Percentiles rank a stretch among this genome's conserved stretches.
phyloP scores from a whole-genome alignment of 768 basidiomycete species.

The Coprinellus micaceus region DNA sequence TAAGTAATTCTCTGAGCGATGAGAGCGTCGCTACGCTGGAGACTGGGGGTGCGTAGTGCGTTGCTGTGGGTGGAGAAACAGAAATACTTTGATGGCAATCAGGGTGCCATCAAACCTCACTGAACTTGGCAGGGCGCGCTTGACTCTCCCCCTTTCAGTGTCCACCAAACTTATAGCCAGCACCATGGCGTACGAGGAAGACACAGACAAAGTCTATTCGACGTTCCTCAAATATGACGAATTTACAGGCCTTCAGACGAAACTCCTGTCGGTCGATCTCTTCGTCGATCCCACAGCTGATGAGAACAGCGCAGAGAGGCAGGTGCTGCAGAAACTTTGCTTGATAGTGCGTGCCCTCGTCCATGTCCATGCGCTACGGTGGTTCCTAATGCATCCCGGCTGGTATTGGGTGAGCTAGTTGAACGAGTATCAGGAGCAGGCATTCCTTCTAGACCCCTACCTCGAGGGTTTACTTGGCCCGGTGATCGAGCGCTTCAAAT shows the following conservation, averaged over 20 bases:
- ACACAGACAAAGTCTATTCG: constrained; percentile 35
- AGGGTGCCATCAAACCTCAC: too few relatives aligned
- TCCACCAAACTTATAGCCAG: background rate
- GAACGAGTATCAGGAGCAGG: constrained; percentile 87
- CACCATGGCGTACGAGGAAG: constrained; percentile 29
- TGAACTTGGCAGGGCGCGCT: background rate
- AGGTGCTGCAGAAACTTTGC: constrained; percentile 39
- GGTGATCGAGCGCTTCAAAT: constrained; percentile 60
- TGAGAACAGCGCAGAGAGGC: constrained; percentile 40
- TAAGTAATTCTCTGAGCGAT: too few relatives aligned
- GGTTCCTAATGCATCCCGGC: too few relatives aligned
- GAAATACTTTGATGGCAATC: too few relatives aligned
- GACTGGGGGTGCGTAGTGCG: too few relatives aligned
- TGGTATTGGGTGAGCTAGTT: too few relatives aligned
- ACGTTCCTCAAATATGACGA: constrained; percentile 63
- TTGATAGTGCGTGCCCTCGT: background rate
- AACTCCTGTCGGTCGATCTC: constrained; percentile 48
- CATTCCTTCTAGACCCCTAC: constrained; percentile 88
- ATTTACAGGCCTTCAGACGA: constrained; percentile 49
- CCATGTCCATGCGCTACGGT: background rate
- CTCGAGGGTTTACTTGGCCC: constrained; percentile 78
- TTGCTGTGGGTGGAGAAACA: too few relatives aligned
- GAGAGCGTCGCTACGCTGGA: too few relatives aligned
- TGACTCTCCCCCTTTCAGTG: background rate
- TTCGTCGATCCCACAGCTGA: constrained; percentile 38